Percentiles rank a stretch among this genome's conserved stretches.
phyloP scores from a whole-genome alignment of 177 flowering plant genomes.

The Vitis hybrid region DNA sequence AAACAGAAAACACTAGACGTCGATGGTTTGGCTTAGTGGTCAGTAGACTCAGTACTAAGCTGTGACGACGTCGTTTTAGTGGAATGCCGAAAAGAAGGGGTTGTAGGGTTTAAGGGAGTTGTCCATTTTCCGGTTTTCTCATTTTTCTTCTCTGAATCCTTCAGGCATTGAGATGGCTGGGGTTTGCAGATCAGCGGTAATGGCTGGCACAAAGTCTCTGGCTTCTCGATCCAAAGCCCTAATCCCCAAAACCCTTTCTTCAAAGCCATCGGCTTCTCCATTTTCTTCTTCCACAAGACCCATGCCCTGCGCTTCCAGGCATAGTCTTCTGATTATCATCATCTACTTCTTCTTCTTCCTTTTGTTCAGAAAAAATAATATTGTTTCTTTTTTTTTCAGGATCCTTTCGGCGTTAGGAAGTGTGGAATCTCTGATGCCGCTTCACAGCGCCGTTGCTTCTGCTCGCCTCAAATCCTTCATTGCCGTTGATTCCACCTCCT shows the following conservation, averaged over 20 bases:
- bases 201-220: constrained; percentile 33
- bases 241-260: constrained; percentile 8
- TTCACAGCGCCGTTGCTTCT: constrained; percentile 66
- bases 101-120: constrained; percentile 14
- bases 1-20: too few relatives aligned
- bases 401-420: constrained; percentile 40
- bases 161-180: constrained; percentile 32
- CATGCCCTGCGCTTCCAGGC: constrained; percentile 27
- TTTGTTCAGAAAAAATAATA: not conserved
- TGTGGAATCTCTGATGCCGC: constrained; percentile 68
- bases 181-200: constrained; percentile 39
- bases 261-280: constrained; percentile 18
- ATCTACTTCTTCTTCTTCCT: not conserved
- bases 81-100: not conserved
- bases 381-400: constrained; percentile 25
- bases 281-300: constrained; percentile 18
- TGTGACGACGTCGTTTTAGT: not conserved
- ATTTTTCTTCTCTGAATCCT: not conserved
- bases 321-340: not conserved
- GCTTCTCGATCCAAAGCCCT: constrained; percentile 24
- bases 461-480: constrained; percentile 69
- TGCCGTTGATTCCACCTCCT: constrained; percentile 59
- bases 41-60: too few relatives aligned
- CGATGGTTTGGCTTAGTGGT: too few relatives aligned
- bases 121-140: not conserved